phyloP scores from a whole-genome alignment of 495 filamentous ascomycete species.

The Penicillium pulvis region DNA sequence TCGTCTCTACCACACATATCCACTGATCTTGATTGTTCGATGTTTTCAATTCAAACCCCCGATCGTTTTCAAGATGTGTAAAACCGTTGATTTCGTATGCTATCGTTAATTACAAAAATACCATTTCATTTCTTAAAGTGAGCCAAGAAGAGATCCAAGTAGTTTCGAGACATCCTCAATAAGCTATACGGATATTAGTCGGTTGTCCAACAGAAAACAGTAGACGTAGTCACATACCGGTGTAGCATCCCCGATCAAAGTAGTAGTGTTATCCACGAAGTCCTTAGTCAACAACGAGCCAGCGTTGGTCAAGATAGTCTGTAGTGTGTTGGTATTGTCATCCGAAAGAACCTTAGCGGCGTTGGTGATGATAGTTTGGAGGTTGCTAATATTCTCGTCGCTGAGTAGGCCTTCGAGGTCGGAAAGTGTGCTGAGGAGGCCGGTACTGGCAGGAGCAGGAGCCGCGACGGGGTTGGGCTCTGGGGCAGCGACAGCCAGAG shows the following conservation, averaged over 20 bases:
- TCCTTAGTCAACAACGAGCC: slow-evolving; percentile 32
- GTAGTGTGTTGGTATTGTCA: slow-evolving; percentile 34
- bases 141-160: slow-evolving; percentile 32
- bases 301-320: slow-evolving; percentile 37
- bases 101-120: slow-evolving; percentile 8
- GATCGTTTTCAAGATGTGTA: not conserved
- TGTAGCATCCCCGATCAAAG: slow-evolving; percentile 53
- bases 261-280: slow-evolving; percentile 49
- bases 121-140: slow-evolving; percentile 16
- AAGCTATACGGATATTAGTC: slow-evolving; percentile 20
- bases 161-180: slow-evolving; percentile 38
- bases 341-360: slow-evolving; percentile 35
- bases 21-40: too few relatives aligned
- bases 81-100: slow-evolving; percentile 8
- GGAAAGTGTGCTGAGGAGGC: slow-evolving; percentile 28
- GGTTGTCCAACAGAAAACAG: not conserved
- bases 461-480: slow-evolving; percentile 36
- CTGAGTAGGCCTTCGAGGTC: slow-evolving; percentile 38
- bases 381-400: slow-evolving; percentile 42
- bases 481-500: slow-evolving; percentile 41
- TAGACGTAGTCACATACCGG: slow-evolving; percentile 41
- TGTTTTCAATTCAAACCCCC: too few relatives aligned
- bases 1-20: not conserved
- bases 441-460: slow-evolving; percentile 28
- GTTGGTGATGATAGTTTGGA: slow-evolving; percentile 41